These are phyloP conservation scores for Quercus tomentella DNA, from an alignment of 331 rosid species.

Conservation along the genomic window DNA sequence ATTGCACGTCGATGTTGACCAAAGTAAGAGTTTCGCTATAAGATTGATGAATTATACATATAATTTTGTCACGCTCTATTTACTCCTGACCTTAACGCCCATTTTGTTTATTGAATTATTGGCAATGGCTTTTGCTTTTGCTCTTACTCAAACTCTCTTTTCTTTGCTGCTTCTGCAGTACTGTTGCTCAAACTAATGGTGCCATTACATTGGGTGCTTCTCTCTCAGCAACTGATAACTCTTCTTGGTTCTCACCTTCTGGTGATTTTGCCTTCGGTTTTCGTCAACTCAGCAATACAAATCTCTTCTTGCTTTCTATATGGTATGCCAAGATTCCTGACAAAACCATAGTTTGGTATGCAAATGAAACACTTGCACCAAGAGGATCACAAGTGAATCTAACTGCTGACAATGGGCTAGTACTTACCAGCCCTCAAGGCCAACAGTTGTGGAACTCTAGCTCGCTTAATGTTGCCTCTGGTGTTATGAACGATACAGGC, in stretches of 20 bases:
- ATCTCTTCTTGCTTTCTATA: conserved; percentile 42
- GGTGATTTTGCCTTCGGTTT: conserved; percentile 65
- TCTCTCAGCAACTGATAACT: conserved; percentile 22
- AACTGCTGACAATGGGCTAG: conserved; percentile 29
- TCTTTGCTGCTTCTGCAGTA: conserved; percentile 19
- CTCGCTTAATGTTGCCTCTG: not conserved
- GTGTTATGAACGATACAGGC: conserved; percentile 37
- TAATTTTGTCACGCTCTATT: too few relatives aligned
- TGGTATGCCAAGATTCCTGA: conserved; percentile 49
- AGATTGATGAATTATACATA: too few relatives aligned
- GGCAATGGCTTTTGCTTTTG: conserved; percentile 24
- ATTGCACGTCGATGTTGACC: too few relatives aligned
- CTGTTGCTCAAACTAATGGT: conserved; percentile 28
- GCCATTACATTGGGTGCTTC: conserved; percentile 20
- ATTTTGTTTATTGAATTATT: not conserved
- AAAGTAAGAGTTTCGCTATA: too few relatives aligned
- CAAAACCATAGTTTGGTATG: conserved; percentile 48
- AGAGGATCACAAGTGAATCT: conserved; percentile 33
- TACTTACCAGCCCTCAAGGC: conserved; percentile 38
- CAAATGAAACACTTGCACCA: conserved; percentile 20
- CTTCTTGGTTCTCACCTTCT: conserved; percentile 49
- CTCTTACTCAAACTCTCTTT: conserved; percentile 3
- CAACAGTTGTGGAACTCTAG: conserved; percentile 23
- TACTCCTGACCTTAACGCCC: not conserved
- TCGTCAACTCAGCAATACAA: not conserved